Percentiles rank a stretch among this genome's conserved stretches.
phyloP scores from a whole-genome alignment of 2,329 filamentous ascomycete genomes.

The Blumeria hordei region DNA sequence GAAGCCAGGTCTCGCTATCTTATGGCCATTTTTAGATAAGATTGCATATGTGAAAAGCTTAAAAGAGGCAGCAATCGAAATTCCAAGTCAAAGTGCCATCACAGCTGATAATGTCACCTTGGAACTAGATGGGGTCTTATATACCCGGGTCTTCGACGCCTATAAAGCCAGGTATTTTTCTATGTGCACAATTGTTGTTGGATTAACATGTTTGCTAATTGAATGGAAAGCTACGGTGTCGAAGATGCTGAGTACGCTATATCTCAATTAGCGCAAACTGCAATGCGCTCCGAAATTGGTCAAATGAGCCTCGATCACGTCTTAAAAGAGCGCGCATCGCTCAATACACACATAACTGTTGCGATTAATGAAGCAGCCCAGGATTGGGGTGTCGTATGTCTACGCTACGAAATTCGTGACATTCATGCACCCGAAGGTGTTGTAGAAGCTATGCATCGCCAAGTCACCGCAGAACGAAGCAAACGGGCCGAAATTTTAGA shows the following conservation, averaged over 20 bases:
- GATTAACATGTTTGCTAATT: background rate
- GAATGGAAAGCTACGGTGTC: slow-evolving; percentile 55
- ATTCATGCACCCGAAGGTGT: slow-evolving; percentile 89
- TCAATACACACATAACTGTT: slow-evolving; percentile 96
- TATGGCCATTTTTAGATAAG: slow-evolving; percentile 77
- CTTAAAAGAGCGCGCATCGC: slow-evolving; percentile 80
- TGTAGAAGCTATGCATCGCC: slow-evolving; percentile 92
- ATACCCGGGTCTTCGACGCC: slow-evolving; percentile 88
- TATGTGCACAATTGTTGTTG: background rate
- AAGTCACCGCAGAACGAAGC: slow-evolving; percentile 88
- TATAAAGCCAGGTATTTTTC: slow-evolving; percentile 72
- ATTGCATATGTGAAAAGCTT: slow-evolving; percentile 96
- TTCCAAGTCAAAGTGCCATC: slow-evolving; percentile 91
- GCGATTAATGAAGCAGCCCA: slow-evolving; percentile 96
- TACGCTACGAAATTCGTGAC: slow-evolving; percentile 94
- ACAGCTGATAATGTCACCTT: slow-evolving; percentile 96
- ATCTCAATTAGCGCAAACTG: slow-evolving; percentile 90
- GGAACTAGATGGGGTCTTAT: slow-evolving; percentile 85
- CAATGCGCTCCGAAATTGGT: slow-evolving; percentile 96
- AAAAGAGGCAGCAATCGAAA: slow-evolving; percentile 91
- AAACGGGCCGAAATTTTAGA: slow-evolving; percentile 97
- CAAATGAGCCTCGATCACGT: slow-evolving; percentile 93
- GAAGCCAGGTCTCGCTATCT: slow-evolving; percentile 68
- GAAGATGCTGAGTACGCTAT: slow-evolving; percentile 98
- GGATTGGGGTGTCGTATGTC: slow-evolving; percentile 87